Base-by-base conservation (phyloP, 1,284 basidiomycete species). In the Sanghuangporus baumii region DNA sequence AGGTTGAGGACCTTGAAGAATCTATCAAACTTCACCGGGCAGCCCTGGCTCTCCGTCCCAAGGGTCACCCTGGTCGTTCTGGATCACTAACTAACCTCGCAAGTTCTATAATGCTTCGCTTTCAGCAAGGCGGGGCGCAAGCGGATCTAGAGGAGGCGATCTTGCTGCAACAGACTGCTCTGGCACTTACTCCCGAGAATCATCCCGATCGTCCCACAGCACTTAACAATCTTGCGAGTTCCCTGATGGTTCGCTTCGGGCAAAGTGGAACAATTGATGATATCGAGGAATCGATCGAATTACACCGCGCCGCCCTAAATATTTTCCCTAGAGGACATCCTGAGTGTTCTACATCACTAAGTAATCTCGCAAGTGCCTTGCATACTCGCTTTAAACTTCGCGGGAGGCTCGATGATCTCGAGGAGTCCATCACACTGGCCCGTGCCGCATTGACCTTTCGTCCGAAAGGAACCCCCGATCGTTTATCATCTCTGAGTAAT, bases 371-470 rank as follows among this genome's bases (percentile, higher is more conserved):
- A 26, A 54, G 6, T 54, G 8, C 26, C 20, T 14, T 54, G 12
- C 48, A 11, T 11, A 51, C 48, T 51, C 48, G 48, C 9, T 51
- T 51, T 20, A 20, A 51, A 20, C 48, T 16, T 12, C 74, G 26
- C 65, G 65, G 31, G 48, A 47, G 6, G 67, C 69, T 26, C 16
- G 70, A 67, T 26, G 64, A 67, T 7, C 40, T 43, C 40, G 40
- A 43, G n/a, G 40, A 43, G n/a, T 11, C 40, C 2, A 3, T 43
- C 40, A n/a, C 1, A n/a, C 40, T 12, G 12, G 2, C 1, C n/a
- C 40, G 40, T 43, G 3, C 40, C 40, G n/a, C 40, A 43, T n/a
- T 43, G n/a, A 3, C 11, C 11, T 3, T 48, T 48, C 47, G 12
- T 20, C 36, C 40, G 6, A 18, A 56, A 37, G 37, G 41, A 16